These are phyloP conservation scores for Venturia carpophila DNA, from an alignment of 2,329 filamentous ascomycete species.

Conservation along the genomic window DNA sequence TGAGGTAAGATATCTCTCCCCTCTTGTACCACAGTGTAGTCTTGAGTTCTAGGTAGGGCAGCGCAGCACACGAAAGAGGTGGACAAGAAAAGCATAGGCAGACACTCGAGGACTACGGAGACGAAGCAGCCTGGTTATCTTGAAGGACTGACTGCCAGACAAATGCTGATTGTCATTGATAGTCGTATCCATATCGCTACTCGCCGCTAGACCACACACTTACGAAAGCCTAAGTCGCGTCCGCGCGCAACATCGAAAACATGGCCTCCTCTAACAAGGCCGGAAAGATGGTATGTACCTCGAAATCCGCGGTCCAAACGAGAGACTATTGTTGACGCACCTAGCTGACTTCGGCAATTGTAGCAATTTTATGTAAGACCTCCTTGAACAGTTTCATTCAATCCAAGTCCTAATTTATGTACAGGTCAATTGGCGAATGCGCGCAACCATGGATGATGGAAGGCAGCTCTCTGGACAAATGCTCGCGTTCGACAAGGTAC, in stretches of 20 bases:
- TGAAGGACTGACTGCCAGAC: not conserved
- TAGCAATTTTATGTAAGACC: constrained; percentile 58
- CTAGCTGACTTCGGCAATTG: constrained; percentile 34
- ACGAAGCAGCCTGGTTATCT: not conserved
- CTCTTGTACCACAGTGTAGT: not conserved
- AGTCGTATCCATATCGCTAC: not conserved
- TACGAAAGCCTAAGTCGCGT: constrained; percentile 26
- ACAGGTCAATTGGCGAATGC: constrained; percentile 99
- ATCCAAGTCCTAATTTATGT: not conserved
- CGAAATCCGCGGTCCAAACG: constrained; percentile 43
- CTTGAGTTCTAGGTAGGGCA: not conserved
- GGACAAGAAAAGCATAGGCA: not conserved
- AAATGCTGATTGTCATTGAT: not conserved
- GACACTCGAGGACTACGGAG: not conserved
- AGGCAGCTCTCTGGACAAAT: constrained; percentile 97
- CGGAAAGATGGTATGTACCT: constrained; percentile 90
- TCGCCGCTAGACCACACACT: not conserved
- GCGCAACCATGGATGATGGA: constrained; percentile 88
- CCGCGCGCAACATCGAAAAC: constrained; percentile 32
- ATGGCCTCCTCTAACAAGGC: constrained; percentile 67
- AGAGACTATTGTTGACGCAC: constrained; percentile 37
- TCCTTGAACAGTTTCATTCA: constrained; percentile 18
- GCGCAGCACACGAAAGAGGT: not conserved
- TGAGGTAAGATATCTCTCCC: not conserved
- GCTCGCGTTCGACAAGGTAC: constrained; percentile 95